These are phyloP conservation scores for Talaromyces piceae DNA, from an alignment of 2,329 filamentous ascomycete genomes.

Conservation along the genomic window DNA sequence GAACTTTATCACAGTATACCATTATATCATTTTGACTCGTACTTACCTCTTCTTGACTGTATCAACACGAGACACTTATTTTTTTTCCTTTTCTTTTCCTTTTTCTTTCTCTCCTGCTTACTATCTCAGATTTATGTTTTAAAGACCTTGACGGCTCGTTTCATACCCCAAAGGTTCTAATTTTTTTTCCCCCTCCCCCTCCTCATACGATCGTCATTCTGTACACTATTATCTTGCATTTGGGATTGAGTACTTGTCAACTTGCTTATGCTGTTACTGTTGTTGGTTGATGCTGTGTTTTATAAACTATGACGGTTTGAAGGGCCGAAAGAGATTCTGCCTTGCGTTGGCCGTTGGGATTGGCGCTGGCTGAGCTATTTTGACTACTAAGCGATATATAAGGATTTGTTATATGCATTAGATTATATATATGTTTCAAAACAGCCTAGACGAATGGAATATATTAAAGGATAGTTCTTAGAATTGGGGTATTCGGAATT, in stretches of 20 bases:
- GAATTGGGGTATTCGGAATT: too few species aligned
- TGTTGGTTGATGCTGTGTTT: not conserved
- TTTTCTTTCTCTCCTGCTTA: not conserved
- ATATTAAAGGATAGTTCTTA: too few species aligned
- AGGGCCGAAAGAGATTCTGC: not conserved
- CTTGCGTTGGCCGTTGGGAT: constrained; percentile 1
- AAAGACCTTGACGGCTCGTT: not conserved
- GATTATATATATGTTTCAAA: too few species aligned
- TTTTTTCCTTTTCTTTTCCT: not conserved
- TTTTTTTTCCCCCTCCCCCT: not conserved
- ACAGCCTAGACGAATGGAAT: too few species aligned
- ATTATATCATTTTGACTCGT: not conserved
- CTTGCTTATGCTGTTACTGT: too few species aligned
- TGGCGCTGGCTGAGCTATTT: constrained; percentile 5
- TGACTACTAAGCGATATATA: too few species aligned
- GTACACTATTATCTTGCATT: constrained; percentile 1
- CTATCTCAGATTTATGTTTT: not conserved
- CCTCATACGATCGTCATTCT: not conserved
- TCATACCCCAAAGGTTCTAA: not conserved
- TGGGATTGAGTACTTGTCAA: not conserved
- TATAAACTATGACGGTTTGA: not conserved
- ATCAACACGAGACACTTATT: not conserved
- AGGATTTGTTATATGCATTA: too few species aligned
- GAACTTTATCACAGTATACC: not conserved
- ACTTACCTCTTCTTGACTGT: not conserved